A percentile compares a stretch with the other conserved stretches of the same genome.
These are phyloP conservation scores for Myxozyma lipomycoides DNA, from an alignment of 805 yeast species.

Conservation along the genomic window DNA sequence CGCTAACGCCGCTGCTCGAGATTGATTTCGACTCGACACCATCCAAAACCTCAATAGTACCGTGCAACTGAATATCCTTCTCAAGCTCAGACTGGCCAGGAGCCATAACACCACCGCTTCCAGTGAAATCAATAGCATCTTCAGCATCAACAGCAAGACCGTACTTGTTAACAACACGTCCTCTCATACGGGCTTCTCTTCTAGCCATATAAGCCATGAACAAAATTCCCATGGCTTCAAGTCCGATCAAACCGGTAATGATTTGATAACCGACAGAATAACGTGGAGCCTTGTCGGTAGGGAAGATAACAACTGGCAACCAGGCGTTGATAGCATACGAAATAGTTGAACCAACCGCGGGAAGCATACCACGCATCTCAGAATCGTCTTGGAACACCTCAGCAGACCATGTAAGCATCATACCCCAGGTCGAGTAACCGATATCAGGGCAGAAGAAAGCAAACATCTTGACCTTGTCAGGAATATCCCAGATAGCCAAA, in stretches of 20 bases:
- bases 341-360: constrained; percentile 37
- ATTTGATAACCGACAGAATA: constrained; percentile 38
- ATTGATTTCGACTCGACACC: not conserved
- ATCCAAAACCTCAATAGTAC: not conserved
- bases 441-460: constrained; percentile 27
- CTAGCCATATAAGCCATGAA: constrained; percentile 19
- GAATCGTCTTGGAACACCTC: constrained; percentile 34
- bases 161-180: constrained; percentile 21
- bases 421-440: constrained; percentile 26
- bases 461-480: constrained; percentile 37
- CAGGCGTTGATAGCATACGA: constrained; percentile 39
- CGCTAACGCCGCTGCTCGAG: not conserved
- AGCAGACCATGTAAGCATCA: constrained; percentile 33
- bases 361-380: constrained; percentile 32
- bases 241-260: constrained; percentile 27
- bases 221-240: constrained; percentile 17
- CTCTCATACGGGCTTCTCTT: constrained; percentile 15
- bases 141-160: constrained; percentile 23
- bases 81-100: not conserved
- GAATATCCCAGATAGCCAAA: constrained; percentile 43
- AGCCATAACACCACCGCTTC: not conserved
- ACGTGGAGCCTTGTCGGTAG: constrained; percentile 39
- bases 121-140: constrained; percentile 10
- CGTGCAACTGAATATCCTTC: not conserved
- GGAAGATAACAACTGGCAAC: constrained; percentile 38